These are phyloP conservation scores for Agaricus subrufescens DNA, from an alignment of 768 basidiomycete species.

Conservation along the genomic window DNA sequence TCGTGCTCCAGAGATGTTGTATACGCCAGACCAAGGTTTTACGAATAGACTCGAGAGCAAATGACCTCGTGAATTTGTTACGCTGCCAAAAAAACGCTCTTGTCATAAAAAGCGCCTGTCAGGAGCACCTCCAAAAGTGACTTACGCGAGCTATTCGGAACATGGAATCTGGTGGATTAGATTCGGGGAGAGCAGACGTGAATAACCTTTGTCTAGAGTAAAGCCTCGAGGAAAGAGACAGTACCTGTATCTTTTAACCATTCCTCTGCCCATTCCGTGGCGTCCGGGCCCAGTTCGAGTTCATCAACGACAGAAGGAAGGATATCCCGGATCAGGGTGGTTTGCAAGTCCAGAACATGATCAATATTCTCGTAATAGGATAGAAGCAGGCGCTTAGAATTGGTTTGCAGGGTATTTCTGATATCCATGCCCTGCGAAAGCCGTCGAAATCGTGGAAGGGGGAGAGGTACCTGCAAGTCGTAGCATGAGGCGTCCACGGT, in stretches of 20 bases:
- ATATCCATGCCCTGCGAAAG: conserved; percentile 25
- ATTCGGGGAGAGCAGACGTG: conserved; percentile 10
- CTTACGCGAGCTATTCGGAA: conserved; percentile 63
- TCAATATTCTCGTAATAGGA: conserved; percentile 48
- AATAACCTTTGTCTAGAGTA: background rate
- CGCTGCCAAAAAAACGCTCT: conserved; percentile 36
- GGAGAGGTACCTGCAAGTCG: background rate
- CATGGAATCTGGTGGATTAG: conserved; percentile 38
- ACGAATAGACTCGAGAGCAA: conserved; percentile 55
- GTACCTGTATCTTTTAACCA: conserved; percentile 68
- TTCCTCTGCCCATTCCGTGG: conserved; percentile 46
- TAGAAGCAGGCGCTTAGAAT: conserved; percentile 41
- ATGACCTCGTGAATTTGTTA: conserved; percentile 60
- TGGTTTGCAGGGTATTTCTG: conserved; percentile 35
- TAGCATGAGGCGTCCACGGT: conserved; percentile 7
- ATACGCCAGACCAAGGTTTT: conserved; percentile 56
- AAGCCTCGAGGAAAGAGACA: conserved; percentile 18
- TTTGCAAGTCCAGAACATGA: conserved; percentile 42
- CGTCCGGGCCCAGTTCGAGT: conserved; percentile 42
- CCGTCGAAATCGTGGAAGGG: conserved; percentile 1
- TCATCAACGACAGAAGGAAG: conserved; percentile 59
- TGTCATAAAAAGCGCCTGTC: conserved; percentile 3
- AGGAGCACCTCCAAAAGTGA: conserved; percentile 13
- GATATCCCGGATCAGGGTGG: conserved; percentile 49
- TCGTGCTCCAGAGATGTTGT: conserved; percentile 33